These are phyloP conservation scores for Skeletonema potamos DNA, from an alignment of 108 stramenopile species.

Conservation along the genomic window DNA sequence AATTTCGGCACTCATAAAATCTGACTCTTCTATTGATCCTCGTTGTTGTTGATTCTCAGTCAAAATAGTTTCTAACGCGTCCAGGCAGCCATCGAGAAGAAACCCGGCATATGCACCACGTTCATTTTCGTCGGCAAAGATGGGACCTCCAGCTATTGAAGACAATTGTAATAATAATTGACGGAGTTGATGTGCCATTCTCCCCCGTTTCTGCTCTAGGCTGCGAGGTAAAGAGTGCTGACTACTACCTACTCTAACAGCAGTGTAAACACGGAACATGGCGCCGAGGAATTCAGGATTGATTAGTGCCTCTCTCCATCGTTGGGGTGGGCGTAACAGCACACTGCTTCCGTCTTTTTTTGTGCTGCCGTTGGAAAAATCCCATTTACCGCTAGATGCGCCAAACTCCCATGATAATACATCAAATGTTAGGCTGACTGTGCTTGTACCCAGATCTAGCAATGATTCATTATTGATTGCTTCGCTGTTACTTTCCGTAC, in stretches of 20 bases:
- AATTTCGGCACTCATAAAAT: slow-evolving; percentile 49
- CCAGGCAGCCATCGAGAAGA: slow-evolving; percentile 66
- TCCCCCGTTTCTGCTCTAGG: slow-evolving; percentile 11
- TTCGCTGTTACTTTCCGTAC: slow-evolving; percentile 1
- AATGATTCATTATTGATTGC: slow-evolving; percentile 15
- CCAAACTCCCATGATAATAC: slow-evolving; percentile 82
- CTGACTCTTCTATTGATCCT: slow-evolving; percentile 11
- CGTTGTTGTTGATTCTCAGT: slow-evolving; percentile 30
- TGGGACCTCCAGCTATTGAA: slow-evolving; percentile 58
- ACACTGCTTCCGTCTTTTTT: slow-evolving; percentile 12
- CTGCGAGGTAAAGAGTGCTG: neutral
- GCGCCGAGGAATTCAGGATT: slow-evolving; percentile 73
- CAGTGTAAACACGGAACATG: slow-evolving; percentile 47
- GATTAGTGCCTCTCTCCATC: slow-evolving; percentile 61
- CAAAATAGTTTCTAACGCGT: slow-evolving; percentile 42
- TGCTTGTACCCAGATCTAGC: slow-evolving; percentile 42
- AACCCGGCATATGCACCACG: slow-evolving; percentile 59
- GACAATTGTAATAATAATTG: slow-evolving; percentile 72
- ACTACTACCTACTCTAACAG: slow-evolving; percentile 17
- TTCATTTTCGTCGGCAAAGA: slow-evolving; percentile 56
- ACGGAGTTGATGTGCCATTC: slow-evolving; percentile 60
- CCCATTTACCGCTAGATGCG: slow-evolving; percentile 51
- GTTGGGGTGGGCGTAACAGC: slow-evolving; percentile 58
- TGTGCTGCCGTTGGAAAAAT: slow-evolving; percentile 23
- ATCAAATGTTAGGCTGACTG: slow-evolving; percentile 61